Evolutionary conservation across 2,329 filamentous ascomycete genomes (phyloP).

Genomic region (Fragosphaeria purpurea): DNA sequence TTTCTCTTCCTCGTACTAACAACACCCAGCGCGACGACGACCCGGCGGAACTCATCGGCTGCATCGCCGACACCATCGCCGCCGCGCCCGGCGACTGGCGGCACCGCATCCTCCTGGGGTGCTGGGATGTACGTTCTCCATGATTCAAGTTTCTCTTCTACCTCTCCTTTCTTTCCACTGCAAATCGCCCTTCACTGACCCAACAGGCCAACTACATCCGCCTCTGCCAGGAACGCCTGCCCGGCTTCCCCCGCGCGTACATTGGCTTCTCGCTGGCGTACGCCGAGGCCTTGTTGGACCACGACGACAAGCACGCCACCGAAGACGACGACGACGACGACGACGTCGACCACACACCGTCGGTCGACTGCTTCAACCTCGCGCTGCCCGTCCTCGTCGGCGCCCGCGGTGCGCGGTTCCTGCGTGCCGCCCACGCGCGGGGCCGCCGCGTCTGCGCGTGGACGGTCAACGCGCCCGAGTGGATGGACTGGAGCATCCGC

Average conservation of each 20-base stretch:
- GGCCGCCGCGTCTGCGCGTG: constrained; percentile 61
- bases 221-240: constrained; percentile 50
- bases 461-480: constrained; percentile 72
- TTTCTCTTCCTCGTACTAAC: neutral
- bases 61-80: constrained; percentile 54
- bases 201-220: constrained; percentile 55
- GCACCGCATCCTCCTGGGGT: constrained; percentile 65
- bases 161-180: neutral
- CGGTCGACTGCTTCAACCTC: constrained; percentile 70
- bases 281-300: constrained; percentile 57
- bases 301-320: constrained; percentile 27
- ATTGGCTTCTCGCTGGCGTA: constrained; percentile 59
- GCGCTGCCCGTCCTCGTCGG: constrained; percentile 58
- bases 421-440: constrained; percentile 46
- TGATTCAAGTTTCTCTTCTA: neutral
- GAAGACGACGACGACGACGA: no score
- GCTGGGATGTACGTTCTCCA: constrained; percentile 57
- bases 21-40: constrained; percentile 54
- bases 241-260: constrained; percentile 53
- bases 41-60: constrained; percentile 57
- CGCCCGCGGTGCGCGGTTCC: constrained; percentile 55
- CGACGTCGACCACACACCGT: constrained; percentile 21
- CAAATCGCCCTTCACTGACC: neutral
- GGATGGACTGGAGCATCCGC: constrained; percentile 74
- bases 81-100: constrained; percentile 54